These are phyloP conservation scores for Eucalyptus curtisii DNA, from an alignment of 345 rosid species.

Conservation along the genomic window DNA sequence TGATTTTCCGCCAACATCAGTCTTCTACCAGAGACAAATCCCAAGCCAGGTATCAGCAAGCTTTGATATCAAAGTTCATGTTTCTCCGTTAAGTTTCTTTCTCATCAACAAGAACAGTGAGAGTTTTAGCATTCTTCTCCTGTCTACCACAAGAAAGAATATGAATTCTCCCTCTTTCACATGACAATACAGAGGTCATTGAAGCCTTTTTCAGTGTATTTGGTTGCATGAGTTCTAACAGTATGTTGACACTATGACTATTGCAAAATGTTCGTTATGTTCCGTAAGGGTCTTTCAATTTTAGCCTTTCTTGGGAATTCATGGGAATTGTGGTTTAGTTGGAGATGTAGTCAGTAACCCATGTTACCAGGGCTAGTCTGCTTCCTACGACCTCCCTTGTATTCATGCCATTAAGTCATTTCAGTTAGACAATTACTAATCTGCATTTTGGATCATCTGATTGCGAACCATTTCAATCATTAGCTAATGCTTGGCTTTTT, in stretches of 20 bases:
- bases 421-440: neutral
- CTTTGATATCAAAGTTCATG: neutral
- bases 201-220: neutral
- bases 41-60: constrained; percentile 32
- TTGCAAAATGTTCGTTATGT: neutral
- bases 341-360: neutral
- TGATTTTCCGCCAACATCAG: constrained; percentile 13
- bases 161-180: neutral
- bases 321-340: neutral
- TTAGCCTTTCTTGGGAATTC: neutral
- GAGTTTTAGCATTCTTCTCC: neutral
- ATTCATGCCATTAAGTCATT: neutral
- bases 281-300: neutral
- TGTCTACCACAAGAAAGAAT: neutral
- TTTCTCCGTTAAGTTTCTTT: neutral
- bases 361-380: neutral
- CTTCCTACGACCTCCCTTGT: neutral
- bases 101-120: neutral
- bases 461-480: neutral
- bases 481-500: neutral
- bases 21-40: constrained; percentile 30
- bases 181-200: neutral
- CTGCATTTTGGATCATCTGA: neutral
- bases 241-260: neutral
- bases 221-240: neutral